Evolutionary conservation across 2,329 filamentous ascomycete species (phyloP), one percentile per base, ranked within the genome.

Genomic region (Cladophialophora psammophila): DNA sequence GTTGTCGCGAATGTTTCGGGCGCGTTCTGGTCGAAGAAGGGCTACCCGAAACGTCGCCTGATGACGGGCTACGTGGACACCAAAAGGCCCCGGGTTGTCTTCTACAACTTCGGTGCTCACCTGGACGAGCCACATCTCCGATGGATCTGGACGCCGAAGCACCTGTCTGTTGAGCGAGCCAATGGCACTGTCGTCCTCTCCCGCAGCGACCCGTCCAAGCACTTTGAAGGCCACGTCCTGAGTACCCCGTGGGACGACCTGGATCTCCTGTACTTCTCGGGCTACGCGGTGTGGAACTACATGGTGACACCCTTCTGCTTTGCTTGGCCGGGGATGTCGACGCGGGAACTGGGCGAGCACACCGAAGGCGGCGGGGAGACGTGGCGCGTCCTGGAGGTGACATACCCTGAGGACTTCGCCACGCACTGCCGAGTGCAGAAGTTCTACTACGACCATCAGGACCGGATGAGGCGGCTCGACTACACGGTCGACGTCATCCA

Each of bases 261-360:
- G 35, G 38, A 60, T 36, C 36, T 60, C 4, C 57, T 60, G 35
- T 60, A 60, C n/a, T 60, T 48, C 38, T 18, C 13, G 10, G 38
- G 57, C 35, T 48, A 60, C n/a, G 57, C 36, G 3, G 3, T 60
- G 5, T 59, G 56, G 57, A 60, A 60, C 38, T 60, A 60, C 36
- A 15, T 62, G 12, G 10, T 54, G 18, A 54, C 60, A 10, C 60
- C 60, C 1, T 62, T 62, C 57, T 50, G 34, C 57, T 60, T 60
- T 20, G 20, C 42, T 2, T 48, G 18, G 40, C 31, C 54, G 20
- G 26, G 57, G 5, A 52, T 60, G 4, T 13, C 3, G 31, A 34
- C 40, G 0, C 7, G 34, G 18, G 56, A 48, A n/a, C 12, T 60
- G 1, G 40, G 50, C 1, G 57, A 50, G 12, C 26, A 31, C 12